Base-by-base conservation (phyloP, 1,284 basidiomycete genomes). In the Tilletia horrida region DNA sequence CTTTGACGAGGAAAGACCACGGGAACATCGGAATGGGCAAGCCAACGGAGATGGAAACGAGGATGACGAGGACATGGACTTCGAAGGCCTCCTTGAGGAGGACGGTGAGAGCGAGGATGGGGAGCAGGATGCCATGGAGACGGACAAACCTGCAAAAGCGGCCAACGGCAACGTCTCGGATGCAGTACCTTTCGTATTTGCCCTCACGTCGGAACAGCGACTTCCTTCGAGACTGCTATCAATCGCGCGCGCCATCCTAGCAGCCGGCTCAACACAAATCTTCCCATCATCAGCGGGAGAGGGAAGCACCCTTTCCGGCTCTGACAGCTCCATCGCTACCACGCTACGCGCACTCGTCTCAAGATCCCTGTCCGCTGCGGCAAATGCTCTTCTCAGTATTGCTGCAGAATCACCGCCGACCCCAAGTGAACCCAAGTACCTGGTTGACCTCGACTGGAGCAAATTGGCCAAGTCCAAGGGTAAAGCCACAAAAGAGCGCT, bases 131-230 rank as follows among this genome's bases (percentile, higher is more conserved):
- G 59, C n/a, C 31, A 62, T 43, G 59, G 29, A 62, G 2, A 62
- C 42, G 59, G 42, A 40, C 29, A 62, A 62, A 16, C 23, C 21
- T 52, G 23, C 21, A 13, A 21, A 3, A 14, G 21, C 50, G 50
- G n/a, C 50, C 13, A 13, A 21, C 27, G 50, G 50, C 13, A 27
- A 27, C 0, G 50, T 29, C 27, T 6, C 50, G 14, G 55, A 13
- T 27, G 55, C 27, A 25, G 55, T 59, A 14, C 55, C 55, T 29
- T 59, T 59, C 27, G 55, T 59, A 3, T 59, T 59, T 29, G 55
- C 55, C 14, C 31, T 59, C 27, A 18, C 31, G 3, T 59, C 55
- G 18, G 55, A 59, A 40, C 55, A 59, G 18, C 11, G 27, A 29
- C 27, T 59, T 9, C 55, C 55, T 11, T 18, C 55, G 27, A 25